These are phyloP conservation scores for Daldinia concentrica DNA, from an alignment of 495 filamentous ascomycete species.

Conservation along the genomic window DNA sequence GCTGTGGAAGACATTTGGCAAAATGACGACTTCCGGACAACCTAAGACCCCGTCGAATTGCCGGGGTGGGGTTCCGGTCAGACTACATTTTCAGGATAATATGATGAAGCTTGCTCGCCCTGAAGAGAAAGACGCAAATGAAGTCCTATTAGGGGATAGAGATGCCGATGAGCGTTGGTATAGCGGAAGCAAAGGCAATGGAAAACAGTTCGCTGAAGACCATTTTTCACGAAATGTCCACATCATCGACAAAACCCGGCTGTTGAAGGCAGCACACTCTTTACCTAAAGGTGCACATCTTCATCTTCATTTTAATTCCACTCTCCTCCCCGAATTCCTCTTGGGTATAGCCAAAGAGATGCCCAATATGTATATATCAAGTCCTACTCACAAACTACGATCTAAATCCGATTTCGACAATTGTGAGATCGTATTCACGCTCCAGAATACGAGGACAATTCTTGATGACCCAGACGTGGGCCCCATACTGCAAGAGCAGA, in stretches of 20 bases:
- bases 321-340: slow-evolving; percentile 58
- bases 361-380: slow-evolving; percentile 62
- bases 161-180: slow-evolving; percentile 45
- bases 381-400: slow-evolving; percentile 50
- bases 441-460: slow-evolving; percentile 47
- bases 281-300: slow-evolving; percentile 66
- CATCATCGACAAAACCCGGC: slow-evolving; percentile 55
- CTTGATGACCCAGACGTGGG: slow-evolving; percentile 7
- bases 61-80: slow-evolving; percentile 1
- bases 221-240: slow-evolving; percentile 59
- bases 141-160: slow-evolving; percentile 47
- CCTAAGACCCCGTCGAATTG: neutral
- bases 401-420: slow-evolving; percentile 46
- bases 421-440: slow-evolving; percentile 62
- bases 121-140: slow-evolving; percentile 44
- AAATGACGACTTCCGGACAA: slow-evolving; percentile 18
- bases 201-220: slow-evolving; percentile 50
- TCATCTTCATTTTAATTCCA: slow-evolving; percentile 67
- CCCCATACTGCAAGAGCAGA: slow-evolving; percentile 8
- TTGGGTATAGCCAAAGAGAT: slow-evolving; percentile 60
- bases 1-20: slow-evolving; percentile 21
- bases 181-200: slow-evolving; percentile 45
- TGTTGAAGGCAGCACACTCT: slow-evolving; percentile 52
- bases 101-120: slow-evolving; percentile 30
- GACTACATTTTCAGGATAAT: slow-evolving; percentile 36